A percentile compares a stretch with the other conserved stretches of the same genome.
phyloP scores from a whole-genome alignment of 345 rosid genomes.

The Lepidium sativum region DNA sequence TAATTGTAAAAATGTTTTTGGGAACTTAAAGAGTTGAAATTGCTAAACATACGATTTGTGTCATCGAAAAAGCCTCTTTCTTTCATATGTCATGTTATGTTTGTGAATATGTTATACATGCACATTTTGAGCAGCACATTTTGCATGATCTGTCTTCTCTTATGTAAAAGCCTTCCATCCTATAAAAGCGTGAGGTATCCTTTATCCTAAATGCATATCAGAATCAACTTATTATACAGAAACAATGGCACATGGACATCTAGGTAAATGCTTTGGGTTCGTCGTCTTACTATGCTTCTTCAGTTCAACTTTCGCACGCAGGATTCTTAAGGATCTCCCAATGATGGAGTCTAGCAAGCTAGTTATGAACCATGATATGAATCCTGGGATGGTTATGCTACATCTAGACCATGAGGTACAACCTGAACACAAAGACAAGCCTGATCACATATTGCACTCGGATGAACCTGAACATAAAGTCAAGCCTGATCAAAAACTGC shows the following conservation, averaged over 20 bases:
- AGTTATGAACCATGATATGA: not conserved
- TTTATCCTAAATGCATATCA: not conserved
- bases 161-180: not conserved
- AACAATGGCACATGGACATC: conserved; percentile 29
- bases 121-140: conserved; percentile 10
- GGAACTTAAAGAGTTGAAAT: conserved; percentile 9
- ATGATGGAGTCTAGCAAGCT: conserved; percentile 11
- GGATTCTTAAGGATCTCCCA: conserved; percentile 32
- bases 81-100: conserved; percentile 14
- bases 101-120: conserved; percentile 3
- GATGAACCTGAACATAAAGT: not conserved
- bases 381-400: conserved; percentile 4
- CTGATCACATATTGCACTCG: not conserved
- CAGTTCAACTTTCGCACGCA: conserved; percentile 35
- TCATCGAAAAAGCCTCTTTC: not conserved
- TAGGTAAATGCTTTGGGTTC: conserved; percentile 24
- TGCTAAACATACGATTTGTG: conserved; percentile 23
- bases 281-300: conserved; percentile 32
- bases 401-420: not conserved
- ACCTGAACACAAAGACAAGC: not conserved
- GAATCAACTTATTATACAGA: not conserved
- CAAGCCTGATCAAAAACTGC: not conserved
- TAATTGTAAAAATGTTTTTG: not conserved
- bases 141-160: conserved; percentile 14
- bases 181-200: conserved; percentile 13